Conservation (phyloP, 2,329 filamentous ascomycete species). For the Hawksworthiomyces lignivorus region DNA sequence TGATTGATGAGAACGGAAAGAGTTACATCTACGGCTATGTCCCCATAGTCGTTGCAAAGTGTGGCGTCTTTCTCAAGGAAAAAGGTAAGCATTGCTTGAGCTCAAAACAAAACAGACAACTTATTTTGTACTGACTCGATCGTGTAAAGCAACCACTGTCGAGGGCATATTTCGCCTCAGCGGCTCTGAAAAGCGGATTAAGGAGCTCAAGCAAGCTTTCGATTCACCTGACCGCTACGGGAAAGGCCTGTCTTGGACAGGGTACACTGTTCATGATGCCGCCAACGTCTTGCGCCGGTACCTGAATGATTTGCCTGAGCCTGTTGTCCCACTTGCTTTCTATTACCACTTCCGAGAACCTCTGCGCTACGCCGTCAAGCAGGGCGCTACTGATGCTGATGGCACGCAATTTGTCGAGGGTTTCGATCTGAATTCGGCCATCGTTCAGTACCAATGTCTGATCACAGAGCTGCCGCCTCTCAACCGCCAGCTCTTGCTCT, state of each 20-base stretch:
- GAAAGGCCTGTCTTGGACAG: slow-evolving; percentile 93
- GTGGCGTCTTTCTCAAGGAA: slow-evolving; percentile 93
- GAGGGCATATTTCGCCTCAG: slow-evolving; percentile 96
- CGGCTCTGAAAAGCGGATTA: slow-evolving; percentile 96
- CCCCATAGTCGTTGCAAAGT: slow-evolving; percentile 96
- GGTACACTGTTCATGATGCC: slow-evolving; percentile 96
- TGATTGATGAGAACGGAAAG: slow-evolving; percentile 84
- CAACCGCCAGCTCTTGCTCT: slow-evolving; percentile 87
- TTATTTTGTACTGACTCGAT: slow-evolving; percentile 15
- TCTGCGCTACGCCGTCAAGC: slow-evolving; percentile 61
- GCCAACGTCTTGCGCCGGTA: slow-evolving; percentile 94
- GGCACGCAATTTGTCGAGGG: slow-evolving; percentile 63
- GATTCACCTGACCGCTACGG: slow-evolving; percentile 93
- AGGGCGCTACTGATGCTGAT: slow-evolving; percentile 63
- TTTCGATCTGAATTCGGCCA: slow-evolving; percentile 68
- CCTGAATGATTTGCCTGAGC: slow-evolving; percentile 91
- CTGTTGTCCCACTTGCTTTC: slow-evolving; percentile 88
- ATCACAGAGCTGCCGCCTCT: slow-evolving; percentile 90
- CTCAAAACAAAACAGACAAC: too few relatives aligned
- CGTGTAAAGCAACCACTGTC: slow-evolving; percentile 69
- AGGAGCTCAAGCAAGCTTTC: slow-evolving; percentile 85
- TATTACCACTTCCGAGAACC: slow-evolving; percentile 89
- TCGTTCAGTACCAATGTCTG: slow-evolving; percentile 74
- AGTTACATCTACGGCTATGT: slow-evolving; percentile 99
- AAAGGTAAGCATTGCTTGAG: slow-evolving; percentile 58